A percentile compares a stretch with the other conserved stretches of the same genome.
Evolutionary conservation across 441 rosid species (phyloP).

Genomic region (Syzygium malaccense): DNA sequence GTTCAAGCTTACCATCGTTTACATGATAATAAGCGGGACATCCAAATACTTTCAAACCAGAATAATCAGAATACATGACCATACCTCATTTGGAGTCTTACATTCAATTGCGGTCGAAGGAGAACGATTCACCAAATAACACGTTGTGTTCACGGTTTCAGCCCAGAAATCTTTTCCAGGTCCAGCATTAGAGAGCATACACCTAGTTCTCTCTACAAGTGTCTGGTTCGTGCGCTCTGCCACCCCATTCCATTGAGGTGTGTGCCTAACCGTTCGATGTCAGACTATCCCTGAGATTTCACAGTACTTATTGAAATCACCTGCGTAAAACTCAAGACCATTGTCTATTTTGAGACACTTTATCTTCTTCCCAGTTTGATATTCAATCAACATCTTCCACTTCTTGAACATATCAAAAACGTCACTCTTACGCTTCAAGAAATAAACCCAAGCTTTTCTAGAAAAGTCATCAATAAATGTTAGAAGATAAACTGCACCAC

Average conservation of each 20-base stretch:
- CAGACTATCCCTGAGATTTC: neutral
- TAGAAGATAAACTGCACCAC: neutral
- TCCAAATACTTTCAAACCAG: neutral
- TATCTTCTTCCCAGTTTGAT: neutral
- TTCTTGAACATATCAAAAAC: neutral
- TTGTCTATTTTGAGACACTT: rapidly evolving
- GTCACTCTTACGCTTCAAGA: neutral
- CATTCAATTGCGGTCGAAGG: neutral
- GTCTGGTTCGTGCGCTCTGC: neutral
- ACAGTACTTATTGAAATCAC: neutral
- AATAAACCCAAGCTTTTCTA: neutral
- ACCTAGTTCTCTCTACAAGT: neutral
- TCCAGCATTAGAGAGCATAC: neutral
- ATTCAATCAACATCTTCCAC: neutral
- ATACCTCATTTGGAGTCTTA: neutral
- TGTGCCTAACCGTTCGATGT: neutral
- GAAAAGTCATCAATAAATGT: neutral
- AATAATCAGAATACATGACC: neutral
- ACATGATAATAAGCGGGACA: neutral
- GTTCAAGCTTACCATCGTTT: neutral
- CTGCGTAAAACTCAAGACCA: neutral
- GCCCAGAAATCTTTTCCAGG: neutral
- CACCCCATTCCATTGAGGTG: neutral
- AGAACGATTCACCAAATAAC: neutral
- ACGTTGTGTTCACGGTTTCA: neutral